Conservation (phyloP, 805 yeast species). For the Myxozyma nipponensis region DNA sequence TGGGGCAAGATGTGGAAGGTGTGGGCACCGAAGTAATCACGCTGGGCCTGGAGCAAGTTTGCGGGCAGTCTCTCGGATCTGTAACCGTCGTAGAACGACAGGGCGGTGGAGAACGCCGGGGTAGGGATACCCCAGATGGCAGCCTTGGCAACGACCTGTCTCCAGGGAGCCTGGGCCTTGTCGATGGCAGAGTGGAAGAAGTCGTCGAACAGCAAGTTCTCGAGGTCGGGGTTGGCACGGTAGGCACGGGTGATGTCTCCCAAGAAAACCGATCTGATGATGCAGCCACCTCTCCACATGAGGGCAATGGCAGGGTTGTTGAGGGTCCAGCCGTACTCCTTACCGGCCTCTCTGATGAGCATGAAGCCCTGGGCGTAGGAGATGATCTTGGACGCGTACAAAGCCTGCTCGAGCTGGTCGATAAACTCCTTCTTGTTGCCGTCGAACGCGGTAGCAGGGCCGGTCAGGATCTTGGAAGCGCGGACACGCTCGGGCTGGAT, state of each 20-base stretch:
- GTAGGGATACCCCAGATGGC: conserved; percentile 88
- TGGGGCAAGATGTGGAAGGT: conserved; percentile 95
- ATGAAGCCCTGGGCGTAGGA: conserved; percentile 99
- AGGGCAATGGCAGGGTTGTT: conserved; percentile 98
- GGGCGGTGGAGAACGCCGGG: conserved; percentile 96
- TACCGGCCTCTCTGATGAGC: conserved; percentile 97
- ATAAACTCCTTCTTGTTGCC: conserved; percentile 79
- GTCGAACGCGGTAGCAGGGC: conserved; percentile 70
- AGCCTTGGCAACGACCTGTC: conserved; percentile 76
- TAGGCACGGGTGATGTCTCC: conserved; percentile 96
- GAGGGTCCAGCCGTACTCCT: conserved; percentile 93
- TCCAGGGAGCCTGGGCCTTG: conserved; percentile 96
- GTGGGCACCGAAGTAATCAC: conserved; percentile 99
- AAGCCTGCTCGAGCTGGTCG: conserved; percentile 94
- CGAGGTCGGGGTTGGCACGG: conserved; percentile 88
- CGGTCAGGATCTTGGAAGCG: conserved; percentile 74
- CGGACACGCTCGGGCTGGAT: conserved; percentile 84
- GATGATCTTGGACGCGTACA: conserved; percentile 96
- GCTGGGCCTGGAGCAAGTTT: conserved; percentile 97
- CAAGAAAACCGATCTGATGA: conserved; percentile 96
- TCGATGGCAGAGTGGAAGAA: conserved; percentile 88
- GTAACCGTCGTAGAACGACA: conserved; percentile 98
- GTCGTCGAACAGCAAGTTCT: conserved; percentile 91
- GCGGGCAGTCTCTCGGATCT: conserved; percentile 95
- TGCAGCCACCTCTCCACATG: conserved; percentile 99